A percentile compares a stretch with the other conserved stretches of the same genome.
These are phyloP conservation scores for Harringtonia aguacate DNA, from an alignment of 2,329 filamentous ascomycete genomes.

Conservation along the genomic window DNA sequence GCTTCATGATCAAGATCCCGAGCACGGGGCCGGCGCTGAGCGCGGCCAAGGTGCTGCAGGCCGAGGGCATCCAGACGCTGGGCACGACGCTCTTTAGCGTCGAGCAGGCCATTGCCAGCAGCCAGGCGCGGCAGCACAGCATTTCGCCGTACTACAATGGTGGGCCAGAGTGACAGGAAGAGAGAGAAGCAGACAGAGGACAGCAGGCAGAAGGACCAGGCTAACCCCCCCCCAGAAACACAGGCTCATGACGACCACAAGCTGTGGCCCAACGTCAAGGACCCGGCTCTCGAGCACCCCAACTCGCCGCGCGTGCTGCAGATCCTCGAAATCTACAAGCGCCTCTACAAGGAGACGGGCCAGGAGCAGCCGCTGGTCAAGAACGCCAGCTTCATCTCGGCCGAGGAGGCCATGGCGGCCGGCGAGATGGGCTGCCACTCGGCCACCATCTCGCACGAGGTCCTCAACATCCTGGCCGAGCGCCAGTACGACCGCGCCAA, in stretches of 20 bases:
- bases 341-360: constrained; percentile 34
- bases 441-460: constrained; percentile 29
- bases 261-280: constrained; percentile 34
- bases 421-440: constrained; percentile 35
- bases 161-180: constrained; percentile 9
- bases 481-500: constrained; percentile 21
- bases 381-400: constrained; percentile 32
- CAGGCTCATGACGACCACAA: constrained; percentile 29
- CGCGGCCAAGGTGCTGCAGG: constrained; percentile 28
- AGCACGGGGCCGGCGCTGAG: constrained; percentile 35
- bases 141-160: constrained; percentile 41
- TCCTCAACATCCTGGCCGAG: constrained; percentile 25
- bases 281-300: constrained; percentile 34
- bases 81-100: constrained; percentile 34
- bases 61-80: constrained; percentile 34
- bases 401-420: constrained; percentile 32
- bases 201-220: too few species aligned
- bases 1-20: constrained; percentile 41
- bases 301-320: constrained; percentile 35
- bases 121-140: constrained; percentile 34
- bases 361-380: constrained; percentile 36
- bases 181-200: neutral
- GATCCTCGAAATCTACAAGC: constrained; percentile 35
- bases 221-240: constrained; percentile 28
- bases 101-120: constrained; percentile 36